Conservation (phyloP, 2,329 filamentous ascomycete species). For the Fusarium sp. region DNA sequence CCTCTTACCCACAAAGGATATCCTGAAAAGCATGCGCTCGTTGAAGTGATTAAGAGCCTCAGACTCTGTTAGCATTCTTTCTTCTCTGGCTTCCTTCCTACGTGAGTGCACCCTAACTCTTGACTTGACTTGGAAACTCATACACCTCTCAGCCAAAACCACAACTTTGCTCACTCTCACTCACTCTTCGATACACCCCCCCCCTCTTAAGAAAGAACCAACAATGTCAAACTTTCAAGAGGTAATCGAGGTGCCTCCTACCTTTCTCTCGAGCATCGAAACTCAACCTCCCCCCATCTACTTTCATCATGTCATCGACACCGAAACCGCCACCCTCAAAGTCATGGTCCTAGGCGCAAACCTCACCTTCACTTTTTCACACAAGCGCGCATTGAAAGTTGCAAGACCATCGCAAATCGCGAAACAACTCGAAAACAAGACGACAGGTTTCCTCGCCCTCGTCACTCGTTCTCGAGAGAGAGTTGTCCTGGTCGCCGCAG, state of each 20-base stretch:
- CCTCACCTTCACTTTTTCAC: conserved; percentile 44
- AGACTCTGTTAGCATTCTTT: neutral
- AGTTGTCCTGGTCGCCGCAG: conserved; percentile 45
- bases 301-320: conserved; percentile 47
- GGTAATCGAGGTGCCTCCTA: conserved; percentile 7
- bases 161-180: neutral
- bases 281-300: conserved; percentile 34
- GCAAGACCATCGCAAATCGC: conserved; percentile 3
- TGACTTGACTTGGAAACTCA: conserved; percentile 5
- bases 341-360: conserved; percentile 49
- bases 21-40: neutral
- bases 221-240: conserved; percentile 20
- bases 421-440: conserved; percentile 42
- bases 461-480: conserved; percentile 22
- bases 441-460: conserved; percentile 47
- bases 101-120: conserved; percentile 4
- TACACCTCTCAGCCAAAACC: conserved; percentile 1
- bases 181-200: neutral
- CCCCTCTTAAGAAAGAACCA: neutral
- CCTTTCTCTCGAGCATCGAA: conserved; percentile 39
- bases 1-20: neutral
- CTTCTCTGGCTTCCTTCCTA: neutral
- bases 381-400: conserved; percentile 33
- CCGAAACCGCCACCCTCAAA: conserved; percentile 34
- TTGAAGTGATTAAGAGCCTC: neutral